Percentiles rank a stretch among this genome's conserved stretches.
Evolutionary conservation across 768 basidiomycete genomes (phyloP).

Genomic region (Tylopilus vinaceipallidus): DNA sequence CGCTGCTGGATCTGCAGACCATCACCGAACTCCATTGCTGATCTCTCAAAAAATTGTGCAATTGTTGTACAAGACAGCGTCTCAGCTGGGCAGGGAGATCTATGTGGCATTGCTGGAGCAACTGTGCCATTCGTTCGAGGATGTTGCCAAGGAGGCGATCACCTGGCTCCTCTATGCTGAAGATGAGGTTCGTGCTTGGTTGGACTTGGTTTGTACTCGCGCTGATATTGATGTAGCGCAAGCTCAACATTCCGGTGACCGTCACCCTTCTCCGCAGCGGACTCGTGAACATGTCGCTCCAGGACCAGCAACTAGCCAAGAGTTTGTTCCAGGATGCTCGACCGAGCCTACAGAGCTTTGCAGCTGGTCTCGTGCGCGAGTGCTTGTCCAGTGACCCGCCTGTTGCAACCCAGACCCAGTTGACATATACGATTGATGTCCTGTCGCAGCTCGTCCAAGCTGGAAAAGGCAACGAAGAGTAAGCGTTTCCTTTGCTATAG

Average conservation of each 20-base stretch:
- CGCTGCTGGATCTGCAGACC: slow-evolving; percentile 75
- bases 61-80: slow-evolving; percentile 84
- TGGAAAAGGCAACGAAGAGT: slow-evolving; percentile 86
- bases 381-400: slow-evolving; percentile 82
- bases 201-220: background rate
- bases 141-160: slow-evolving; percentile 94
- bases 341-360: slow-evolving; percentile 74
- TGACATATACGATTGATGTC: slow-evolving; percentile 77
- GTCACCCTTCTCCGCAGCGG: slow-evolving; percentile 83
- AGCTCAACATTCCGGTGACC: slow-evolving; percentile 93
- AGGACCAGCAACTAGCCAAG: slow-evolving; percentile 91
- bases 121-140: slow-evolving; percentile 83
- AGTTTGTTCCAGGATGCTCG: slow-evolving; percentile 76
- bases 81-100: slow-evolving; percentile 86
- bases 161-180: slow-evolving; percentile 96
- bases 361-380: slow-evolving; percentile 81
- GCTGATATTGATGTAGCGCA: slow-evolving; percentile 57
- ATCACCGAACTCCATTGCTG: slow-evolving; percentile 81
- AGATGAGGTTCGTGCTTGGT: slow-evolving; percentile 68
- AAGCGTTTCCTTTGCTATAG: slow-evolving; percentile 31
- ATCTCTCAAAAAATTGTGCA: slow-evolving; percentile 98
- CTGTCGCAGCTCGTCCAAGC: slow-evolving; percentile 68
- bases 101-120: slow-evolving; percentile 89
- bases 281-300: slow-evolving; percentile 70
- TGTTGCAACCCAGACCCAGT: slow-evolving; percentile 74